Percentiles rank a stretch among this genome's conserved stretches.
Conservation (phyloP, 495 filamentous ascomycete species). For the Trichoderma reesei region DNA sequence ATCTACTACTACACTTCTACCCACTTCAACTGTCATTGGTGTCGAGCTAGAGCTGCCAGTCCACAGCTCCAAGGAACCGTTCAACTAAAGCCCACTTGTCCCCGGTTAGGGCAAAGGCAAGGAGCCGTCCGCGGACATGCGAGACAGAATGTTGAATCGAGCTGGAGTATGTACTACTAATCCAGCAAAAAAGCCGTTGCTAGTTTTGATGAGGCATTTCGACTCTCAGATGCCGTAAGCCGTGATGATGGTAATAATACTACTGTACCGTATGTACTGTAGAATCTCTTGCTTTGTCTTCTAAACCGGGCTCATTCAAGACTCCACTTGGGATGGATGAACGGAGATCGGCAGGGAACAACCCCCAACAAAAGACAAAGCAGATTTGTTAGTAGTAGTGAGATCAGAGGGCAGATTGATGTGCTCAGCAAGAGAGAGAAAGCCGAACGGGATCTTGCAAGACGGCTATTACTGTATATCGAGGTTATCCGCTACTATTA, state of each 20-base stretch:
- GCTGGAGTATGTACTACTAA: no score
- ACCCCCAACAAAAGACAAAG: conserved; percentile 5
- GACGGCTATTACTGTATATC: not conserved
- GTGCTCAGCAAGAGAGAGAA: not conserved
- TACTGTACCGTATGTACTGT: no score
- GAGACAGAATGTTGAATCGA: not conserved
- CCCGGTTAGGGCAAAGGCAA: not conserved
- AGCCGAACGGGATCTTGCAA: not conserved
- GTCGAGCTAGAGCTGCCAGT: not conserved
- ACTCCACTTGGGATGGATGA: not conserved
- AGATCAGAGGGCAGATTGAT: no score
- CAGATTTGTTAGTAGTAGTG: no score
- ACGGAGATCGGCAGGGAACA: conserved; percentile 7
- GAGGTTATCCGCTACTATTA: conserved; percentile 14
- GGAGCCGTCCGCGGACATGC: not conserved
- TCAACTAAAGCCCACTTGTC: not conserved
- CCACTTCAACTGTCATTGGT: not conserved
- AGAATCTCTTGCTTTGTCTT: no score
- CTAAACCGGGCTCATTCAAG: no score
- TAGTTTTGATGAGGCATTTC: not conserved
- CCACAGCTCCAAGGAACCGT: not conserved
- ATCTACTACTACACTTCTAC: not conserved
- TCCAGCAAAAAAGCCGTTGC: not conserved
- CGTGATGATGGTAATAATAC: no score
- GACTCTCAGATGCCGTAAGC: not conserved